Conservation (phyloP, 306 rosid species). For the Rosa lucieae region DNA sequence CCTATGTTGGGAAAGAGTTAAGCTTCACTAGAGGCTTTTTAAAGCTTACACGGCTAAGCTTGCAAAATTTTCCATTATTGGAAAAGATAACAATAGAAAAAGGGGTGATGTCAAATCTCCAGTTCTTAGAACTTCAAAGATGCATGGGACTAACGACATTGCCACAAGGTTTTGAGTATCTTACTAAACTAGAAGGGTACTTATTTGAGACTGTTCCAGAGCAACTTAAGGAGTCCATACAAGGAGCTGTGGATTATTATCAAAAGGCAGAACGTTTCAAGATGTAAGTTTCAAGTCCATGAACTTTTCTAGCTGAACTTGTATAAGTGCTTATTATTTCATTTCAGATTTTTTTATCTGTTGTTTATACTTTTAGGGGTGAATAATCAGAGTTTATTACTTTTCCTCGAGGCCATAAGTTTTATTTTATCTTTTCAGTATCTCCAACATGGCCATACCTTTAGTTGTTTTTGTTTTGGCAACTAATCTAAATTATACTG, state of each 20-base stretch:
- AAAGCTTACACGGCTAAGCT: slow-evolving; percentile 6
- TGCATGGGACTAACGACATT: slow-evolving; percentile 9
- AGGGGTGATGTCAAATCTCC: slow-evolving; percentile 16
- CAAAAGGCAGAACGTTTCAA: background rate
- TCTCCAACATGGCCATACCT: background rate
- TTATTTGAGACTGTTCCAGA: background rate
- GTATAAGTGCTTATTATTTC: background rate
- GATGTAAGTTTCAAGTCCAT: background rate
- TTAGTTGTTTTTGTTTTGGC: background rate
- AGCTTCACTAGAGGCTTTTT: slow-evolving; percentile 1
- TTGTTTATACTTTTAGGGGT: too few species aligned
- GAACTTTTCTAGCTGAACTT: background rate
- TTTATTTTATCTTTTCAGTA: background rate
- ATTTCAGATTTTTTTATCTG: background rate
- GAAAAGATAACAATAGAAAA: background rate
- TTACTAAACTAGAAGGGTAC: background rate
- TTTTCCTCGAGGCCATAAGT: background rate
- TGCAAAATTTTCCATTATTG: slow-evolving; percentile 2
- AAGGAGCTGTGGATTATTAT: background rate
- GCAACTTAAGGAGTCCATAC: background rate
- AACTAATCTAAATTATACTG: background rate
- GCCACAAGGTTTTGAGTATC: slow-evolving; percentile 23
- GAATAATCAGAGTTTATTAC: too few species aligned
- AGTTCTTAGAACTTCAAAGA: background rate
- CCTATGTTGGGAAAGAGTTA: slow-evolving; percentile 1